Conservation (phyloP, 2,329 filamentous ascomycete species). For the Aureobasidium sp. region DNA sequence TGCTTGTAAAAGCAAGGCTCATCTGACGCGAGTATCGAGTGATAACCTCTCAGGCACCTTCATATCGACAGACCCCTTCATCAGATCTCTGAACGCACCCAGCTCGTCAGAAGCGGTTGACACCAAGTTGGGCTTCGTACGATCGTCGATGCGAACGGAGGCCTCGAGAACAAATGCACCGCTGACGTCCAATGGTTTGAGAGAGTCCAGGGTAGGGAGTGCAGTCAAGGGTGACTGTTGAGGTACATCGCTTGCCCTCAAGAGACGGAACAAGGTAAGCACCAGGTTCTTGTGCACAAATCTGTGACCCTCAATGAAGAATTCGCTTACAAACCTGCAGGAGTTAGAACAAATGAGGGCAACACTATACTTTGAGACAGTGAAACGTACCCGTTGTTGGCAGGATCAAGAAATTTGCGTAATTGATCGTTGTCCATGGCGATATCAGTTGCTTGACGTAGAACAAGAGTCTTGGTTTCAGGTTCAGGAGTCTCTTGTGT, state of each 20-base stretch:
- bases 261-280: conserved; percentile 49
- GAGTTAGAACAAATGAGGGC: conserved; percentile 20
- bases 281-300: conserved; percentile 53
- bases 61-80: conserved; percentile 52
- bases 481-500: conserved; percentile 18
- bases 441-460: conserved; percentile 13
- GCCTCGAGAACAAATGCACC: conserved; percentile 54
- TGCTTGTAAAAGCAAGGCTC: conserved; percentile 18
- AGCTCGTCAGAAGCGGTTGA: conserved; percentile 50
- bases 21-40: conserved; percentile 54
- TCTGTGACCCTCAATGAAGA: conserved; percentile 49
- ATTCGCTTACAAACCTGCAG: conserved; percentile 49
- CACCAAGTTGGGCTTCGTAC: conserved; percentile 46
- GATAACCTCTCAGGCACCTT: conserved; percentile 51
- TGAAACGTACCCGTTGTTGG: background rate
- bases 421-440: background rate
- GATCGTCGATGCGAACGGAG: conserved; percentile 50
- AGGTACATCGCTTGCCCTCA: conserved; percentile 33
- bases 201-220: conserved; percentile 38
- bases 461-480: conserved; percentile 17
- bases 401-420: conserved; percentile 4
- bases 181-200: conserved; percentile 48
- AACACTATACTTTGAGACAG: background rate
- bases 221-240: conserved; percentile 27
- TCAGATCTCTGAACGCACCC: conserved; percentile 45